These are phyloP conservation scores for Alternaria arborescens DNA, from an alignment of 2,329 filamentous ascomycete species.

Conservation along the genomic window DNA sequence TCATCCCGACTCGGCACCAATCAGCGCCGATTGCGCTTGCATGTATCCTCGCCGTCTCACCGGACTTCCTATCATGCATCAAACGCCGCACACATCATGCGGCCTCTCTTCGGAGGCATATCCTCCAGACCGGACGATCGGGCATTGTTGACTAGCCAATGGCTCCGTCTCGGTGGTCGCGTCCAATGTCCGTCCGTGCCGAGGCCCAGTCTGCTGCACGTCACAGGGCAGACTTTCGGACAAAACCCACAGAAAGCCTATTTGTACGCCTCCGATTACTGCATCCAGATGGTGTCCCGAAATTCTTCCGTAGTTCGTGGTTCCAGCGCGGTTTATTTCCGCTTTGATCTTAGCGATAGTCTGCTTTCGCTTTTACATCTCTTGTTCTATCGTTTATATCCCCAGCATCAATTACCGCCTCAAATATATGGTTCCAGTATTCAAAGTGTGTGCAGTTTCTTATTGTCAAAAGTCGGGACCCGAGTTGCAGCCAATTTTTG, in stretches of 20 bases:
- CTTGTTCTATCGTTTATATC: slow-evolving; percentile 1
- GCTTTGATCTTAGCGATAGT: background rate
- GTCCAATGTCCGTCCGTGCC: slow-evolving; percentile 3
- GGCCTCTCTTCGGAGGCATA: background rate
- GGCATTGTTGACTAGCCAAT: background rate
- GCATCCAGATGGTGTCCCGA: background rate
- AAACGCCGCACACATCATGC: background rate
- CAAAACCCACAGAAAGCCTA: background rate
- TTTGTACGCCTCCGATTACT: background rate
- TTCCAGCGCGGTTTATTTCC: background rate
- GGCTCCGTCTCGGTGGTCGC: background rate
- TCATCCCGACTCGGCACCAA: background rate
- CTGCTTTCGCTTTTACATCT: background rate
- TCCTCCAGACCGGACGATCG: background rate
- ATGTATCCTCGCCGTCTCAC: background rate
- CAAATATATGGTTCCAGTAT: background rate
- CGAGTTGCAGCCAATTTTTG: slow-evolving; percentile 1
- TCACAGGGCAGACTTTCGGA: background rate
- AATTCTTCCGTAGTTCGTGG: background rate
- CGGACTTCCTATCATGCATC: background rate
- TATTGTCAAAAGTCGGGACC: background rate
- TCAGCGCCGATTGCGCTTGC: background rate
- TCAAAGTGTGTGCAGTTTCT: background rate
- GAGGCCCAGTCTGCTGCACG: slow-evolving; percentile 3
- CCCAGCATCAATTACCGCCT: slow-evolving; percentile 1